These are phyloP conservation scores for Fusarium miscanthi DNA, from an alignment of 2,329 filamentous ascomycete genomes.

Conservation along the genomic window DNA sequence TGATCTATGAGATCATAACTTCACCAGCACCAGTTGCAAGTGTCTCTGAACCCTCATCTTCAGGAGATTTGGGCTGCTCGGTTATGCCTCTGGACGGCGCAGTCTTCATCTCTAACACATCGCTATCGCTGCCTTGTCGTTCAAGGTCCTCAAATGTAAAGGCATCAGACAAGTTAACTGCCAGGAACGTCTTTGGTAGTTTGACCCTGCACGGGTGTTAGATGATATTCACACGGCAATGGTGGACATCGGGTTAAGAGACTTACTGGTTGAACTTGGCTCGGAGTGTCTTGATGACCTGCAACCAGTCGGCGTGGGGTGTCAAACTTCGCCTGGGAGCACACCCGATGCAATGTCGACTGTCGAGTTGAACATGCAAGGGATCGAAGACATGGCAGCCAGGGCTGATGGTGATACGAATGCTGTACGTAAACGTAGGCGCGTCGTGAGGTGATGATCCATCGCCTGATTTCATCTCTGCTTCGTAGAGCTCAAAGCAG, in stretches of 20 bases:
- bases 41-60: constrained; percentile 10
- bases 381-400: constrained; percentile 98
- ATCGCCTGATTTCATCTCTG: constrained; percentile 74
- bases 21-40: constrained; percentile 39
- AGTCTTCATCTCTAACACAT: constrained; percentile 61
- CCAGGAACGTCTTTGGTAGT: constrained; percentile 73
- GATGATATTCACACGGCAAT: constrained; percentile 14
- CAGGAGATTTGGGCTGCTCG: constrained; percentile 19
- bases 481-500: constrained; percentile 97
- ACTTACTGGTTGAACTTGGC: constrained; percentile 94
- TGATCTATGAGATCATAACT: constrained; percentile 39
- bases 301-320: constrained; percentile 92
- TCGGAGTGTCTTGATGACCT: constrained; percentile 93
- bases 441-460: constrained; percentile 58
- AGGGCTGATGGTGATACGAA: constrained; percentile 94
- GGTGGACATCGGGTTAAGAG: not conserved
- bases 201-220: constrained; percentile 63
- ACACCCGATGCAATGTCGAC: constrained; percentile 94
- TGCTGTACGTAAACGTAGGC: constrained; percentile 90
- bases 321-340: constrained; percentile 91
- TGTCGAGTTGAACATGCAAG: constrained; percentile 94
- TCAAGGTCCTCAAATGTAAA: constrained; percentile 70
- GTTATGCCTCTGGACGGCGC: constrained; percentile 47
- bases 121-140: constrained; percentile 60
- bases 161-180: constrained; percentile 72